Base-by-base conservation (phyloP, 208 protist genomes). In the Leishmania tarentolae region DNA sequence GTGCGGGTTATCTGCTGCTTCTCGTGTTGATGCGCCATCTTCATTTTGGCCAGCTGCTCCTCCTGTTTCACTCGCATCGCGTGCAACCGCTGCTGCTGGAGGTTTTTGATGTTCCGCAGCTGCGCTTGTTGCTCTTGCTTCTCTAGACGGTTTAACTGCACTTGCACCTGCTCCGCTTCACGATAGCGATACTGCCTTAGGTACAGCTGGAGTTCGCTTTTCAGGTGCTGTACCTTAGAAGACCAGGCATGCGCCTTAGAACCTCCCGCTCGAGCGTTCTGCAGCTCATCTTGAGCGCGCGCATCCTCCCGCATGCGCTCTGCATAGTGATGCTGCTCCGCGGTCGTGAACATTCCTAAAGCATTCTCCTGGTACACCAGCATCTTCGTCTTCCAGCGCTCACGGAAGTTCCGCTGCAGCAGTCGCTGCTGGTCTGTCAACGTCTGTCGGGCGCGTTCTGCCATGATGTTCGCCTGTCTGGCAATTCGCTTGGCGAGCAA, bases 161-260 rank as follows among this genome's bases (percentile, higher is more conserved):
- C 81, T 65, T 85, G 77, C 57, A 85, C 69, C 0, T 59, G 76
- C 75, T 90, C 86, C 31, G 87, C 88, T 2, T 94, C 84, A 31
- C 80, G 66, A 80, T 91, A 92, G 79, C 85, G 79, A 35, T 79
- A 82, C 82, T 92, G 85, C 8, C 77, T 76, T 8, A 92, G 69
- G 52, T 71, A 81, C 13, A 76, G 61, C 72, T 87, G 84, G 19
- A 92, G 72, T 31, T 85, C 59, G 31, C 74, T 68, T 42, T 82
- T 85, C 53, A 91, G 65, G 53, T 75, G 82, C 65, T 81, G 77
- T 40, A 79, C 63, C 53, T 82, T 77, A 35, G 69, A 74, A 2
- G 82, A 82, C 65, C 77, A 75, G 72, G 77, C 24, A 24, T 40
- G 57, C 0, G 74, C 35, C 21, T 31, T 28, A 31, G 40, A 65